Evolutionary conservation across 2,329 filamentous ascomycete genomes (phyloP).

Genomic region (Diaporthe ampelina): DNA sequence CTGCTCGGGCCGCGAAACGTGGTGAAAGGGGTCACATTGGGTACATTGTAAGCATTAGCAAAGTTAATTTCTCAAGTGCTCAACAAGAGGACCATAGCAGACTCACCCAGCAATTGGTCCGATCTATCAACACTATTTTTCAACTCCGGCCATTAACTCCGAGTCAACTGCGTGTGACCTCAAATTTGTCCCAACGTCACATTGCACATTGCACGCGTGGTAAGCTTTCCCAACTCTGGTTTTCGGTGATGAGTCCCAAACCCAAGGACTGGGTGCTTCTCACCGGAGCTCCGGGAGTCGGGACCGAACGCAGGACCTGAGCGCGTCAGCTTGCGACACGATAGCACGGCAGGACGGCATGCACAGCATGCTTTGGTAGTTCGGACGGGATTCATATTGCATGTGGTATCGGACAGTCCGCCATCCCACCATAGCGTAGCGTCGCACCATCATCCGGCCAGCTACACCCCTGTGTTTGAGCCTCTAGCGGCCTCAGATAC

Average conservation of each 20-base stretch:
- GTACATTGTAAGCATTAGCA: not conserved
- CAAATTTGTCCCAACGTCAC: not conserved
- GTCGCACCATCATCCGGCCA: constrained; percentile 36
- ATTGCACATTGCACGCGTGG: not conserved
- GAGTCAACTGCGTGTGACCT: not conserved
- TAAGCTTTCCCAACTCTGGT: not conserved
- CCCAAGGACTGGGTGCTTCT: not conserved
- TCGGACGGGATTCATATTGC: constrained; percentile 18
- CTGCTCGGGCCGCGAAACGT: not conserved
- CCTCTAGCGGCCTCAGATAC: constrained; percentile 24
- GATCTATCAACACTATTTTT: not conserved
- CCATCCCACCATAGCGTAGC: constrained; percentile 33
- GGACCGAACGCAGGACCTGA: constrained; percentile 3
- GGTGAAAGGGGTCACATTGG: not conserved
- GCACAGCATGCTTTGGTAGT: constrained; percentile 24
- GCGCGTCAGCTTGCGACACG: constrained; percentile 26
- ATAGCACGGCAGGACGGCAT: constrained; percentile 4
- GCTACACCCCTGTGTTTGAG: constrained; percentile 39
- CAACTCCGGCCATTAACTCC: not conserved
- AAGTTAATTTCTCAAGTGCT: not conserved
- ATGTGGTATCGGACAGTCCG: constrained; percentile 8
- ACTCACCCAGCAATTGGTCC: not conserved
- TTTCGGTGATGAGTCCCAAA: not conserved
- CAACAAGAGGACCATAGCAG: not conserved
- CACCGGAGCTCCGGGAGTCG: constrained; percentile 25